Base-by-base conservation (phyloP, 441 rosid species). In the Pelargonium australe region DNA sequence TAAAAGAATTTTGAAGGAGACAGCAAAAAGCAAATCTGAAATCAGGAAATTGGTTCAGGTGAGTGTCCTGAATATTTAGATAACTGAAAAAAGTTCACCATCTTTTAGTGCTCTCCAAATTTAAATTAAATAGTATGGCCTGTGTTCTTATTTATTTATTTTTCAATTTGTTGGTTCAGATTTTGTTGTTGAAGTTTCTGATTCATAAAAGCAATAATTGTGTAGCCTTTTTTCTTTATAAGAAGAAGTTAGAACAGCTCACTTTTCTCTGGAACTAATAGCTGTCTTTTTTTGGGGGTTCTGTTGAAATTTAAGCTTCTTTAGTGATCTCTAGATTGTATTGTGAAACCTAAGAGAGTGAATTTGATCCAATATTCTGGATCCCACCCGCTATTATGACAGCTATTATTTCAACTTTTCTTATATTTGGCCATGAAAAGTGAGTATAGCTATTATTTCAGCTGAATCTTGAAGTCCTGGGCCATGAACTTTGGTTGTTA, bases 231-330 rank as follows among this genome's bases (percentile, higher is more conserved):
- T 73, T 73, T 34, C 20, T 63, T 16, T 25, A 3, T 8, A 63
- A 67, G 76, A 63, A 67, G 76, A 57, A 17, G 63, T 17, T 8
- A 19, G 76, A 71, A 83, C 89, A 75, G 79, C 86, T 83, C 80
- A 79, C 51, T 61, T 65, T 19, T 68, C 60, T 76, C 61, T 70
- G 68, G 73, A 65, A 20, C 67, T 69, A 64, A 77, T 81, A 75
- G 85, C 83, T 79, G 82, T 85, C 87, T 67, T 77, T 81, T 0
- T 5, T 37, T 37, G 78, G 34, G 31, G 64, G 64, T 28, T 78
- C 45, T 64, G 63, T 23, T 19, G 37, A 10, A 19, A 60, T 60
- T 20, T 60, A 60, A 58, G 62, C 73, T 76, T 65, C 76, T 70
- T 62, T 25, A 60, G 49, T 23, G 64, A 60, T 5, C 23, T 3